Percentiles rank a stretch among this genome's conserved stretches.
phyloP scores from a whole-genome alignment of 805 yeast genomes.

The Candida saitoana region DNA sequence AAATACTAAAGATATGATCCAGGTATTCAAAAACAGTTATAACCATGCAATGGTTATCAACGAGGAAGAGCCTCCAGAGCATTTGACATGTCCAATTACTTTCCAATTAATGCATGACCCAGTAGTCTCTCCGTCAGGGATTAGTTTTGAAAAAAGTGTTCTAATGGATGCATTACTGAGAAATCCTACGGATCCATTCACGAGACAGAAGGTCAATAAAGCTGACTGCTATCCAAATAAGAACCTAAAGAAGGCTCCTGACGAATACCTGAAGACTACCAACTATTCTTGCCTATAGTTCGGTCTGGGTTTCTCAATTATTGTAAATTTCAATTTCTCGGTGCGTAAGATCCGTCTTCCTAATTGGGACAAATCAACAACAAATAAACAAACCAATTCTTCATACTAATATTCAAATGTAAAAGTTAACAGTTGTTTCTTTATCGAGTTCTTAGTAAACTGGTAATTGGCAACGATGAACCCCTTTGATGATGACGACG shows the following conservation, averaged over 20 bases:
- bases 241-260: constrained; percentile 10
- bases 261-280: constrained; percentile 6
- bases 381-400: background rate
- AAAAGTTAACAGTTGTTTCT: background rate
- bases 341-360: background rate
- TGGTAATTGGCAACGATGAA: constrained; percentile 17
- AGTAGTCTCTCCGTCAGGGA: constrained; percentile 42
- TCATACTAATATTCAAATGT: background rate
- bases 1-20: constrained; percentile 11
- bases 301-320: background rate
- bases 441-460: background rate
- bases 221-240: constrained; percentile 9
- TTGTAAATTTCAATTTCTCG: background rate
- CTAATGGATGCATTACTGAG: constrained; percentile 26
- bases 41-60: constrained; percentile 12
- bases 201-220: constrained; percentile 18
- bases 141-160: constrained; percentile 38
- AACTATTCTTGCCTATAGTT: background rate
- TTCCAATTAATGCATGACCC: constrained; percentile 39
- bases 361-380: constrained; percentile 1
- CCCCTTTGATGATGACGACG: constrained; percentile 30
- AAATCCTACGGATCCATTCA: constrained; percentile 31
- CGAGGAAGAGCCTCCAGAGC: constrained; percentile 31
- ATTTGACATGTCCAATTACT: constrained; percentile 39
- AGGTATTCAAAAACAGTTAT: constrained; percentile 15